Conservation (phyloP, 2,329 filamentous ascomycete species). For the Neoscytalidium dimidiatum region DNA sequence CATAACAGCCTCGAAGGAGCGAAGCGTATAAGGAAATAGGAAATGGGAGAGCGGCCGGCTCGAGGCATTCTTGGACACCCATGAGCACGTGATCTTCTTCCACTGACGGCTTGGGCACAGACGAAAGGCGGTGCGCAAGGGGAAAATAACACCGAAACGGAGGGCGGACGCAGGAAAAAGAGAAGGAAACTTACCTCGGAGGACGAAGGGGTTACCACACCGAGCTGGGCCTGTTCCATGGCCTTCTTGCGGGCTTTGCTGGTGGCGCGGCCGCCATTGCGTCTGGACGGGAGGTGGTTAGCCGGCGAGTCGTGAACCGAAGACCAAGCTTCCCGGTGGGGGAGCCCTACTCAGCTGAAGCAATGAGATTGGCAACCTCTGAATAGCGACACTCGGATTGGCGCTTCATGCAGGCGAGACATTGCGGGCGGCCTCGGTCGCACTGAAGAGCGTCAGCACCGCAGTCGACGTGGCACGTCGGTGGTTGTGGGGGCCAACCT, state of each 20-base stretch:
- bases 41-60: constrained; percentile 17
- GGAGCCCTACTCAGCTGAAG: constrained; percentile 59
- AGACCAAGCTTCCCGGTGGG: background rate
- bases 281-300: constrained; percentile 17
- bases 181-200: constrained; percentile 14
- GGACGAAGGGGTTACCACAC: constrained; percentile 17
- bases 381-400: constrained; percentile 77
- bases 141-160: background rate
- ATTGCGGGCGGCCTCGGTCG: constrained; percentile 66
- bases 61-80: constrained; percentile 14
- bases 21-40: constrained; percentile 19
- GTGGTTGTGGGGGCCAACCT: constrained; percentile 52
- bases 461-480: background rate
- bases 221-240: constrained; percentile 11
- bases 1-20: constrained; percentile 16
- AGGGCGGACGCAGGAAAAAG: too few species aligned
- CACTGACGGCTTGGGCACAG: background rate
- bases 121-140: background rate
- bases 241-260: constrained; percentile 18
- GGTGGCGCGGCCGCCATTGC: constrained; percentile 19
- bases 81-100: constrained; percentile 17
- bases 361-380: constrained; percentile 71
- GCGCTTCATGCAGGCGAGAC: constrained; percentile 67
- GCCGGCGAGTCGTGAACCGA: constrained; percentile 11
- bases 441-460: constrained; percentile 54